Evolutionary conservation across 2,329 filamentous ascomycete species (phyloP).

Genomic region (Metarhizium anisopliae): DNA sequence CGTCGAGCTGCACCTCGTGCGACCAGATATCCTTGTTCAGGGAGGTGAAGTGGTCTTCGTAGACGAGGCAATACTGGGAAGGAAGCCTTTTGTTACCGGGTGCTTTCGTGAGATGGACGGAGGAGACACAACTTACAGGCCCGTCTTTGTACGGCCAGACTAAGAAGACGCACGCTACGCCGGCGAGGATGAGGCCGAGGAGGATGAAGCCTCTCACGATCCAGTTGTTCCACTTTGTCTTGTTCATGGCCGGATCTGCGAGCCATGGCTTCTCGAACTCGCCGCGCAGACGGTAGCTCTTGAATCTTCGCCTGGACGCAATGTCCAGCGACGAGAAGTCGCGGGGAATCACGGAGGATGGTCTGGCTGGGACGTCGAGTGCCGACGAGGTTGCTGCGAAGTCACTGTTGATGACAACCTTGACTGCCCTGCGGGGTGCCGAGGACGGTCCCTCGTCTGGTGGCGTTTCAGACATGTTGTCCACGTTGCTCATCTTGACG

Average conservation of each 20-base stretch:
- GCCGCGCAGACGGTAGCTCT: conserved; percentile 22
- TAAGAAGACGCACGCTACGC: conserved; percentile 22
- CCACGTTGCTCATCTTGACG: not conserved
- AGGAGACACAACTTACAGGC: conserved; percentile 9
- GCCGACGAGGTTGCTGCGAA: conserved; percentile 1
- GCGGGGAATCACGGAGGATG: not conserved
- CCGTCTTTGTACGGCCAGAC: conserved; percentile 16
- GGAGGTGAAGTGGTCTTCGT: conserved; percentile 38
- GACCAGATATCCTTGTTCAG: conserved; percentile 38
- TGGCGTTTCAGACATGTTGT: not conserved
- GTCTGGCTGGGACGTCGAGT: not conserved
- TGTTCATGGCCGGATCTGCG: conserved; percentile 20
- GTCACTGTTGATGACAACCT: not conserved
- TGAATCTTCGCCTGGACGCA: conserved; percentile 15
- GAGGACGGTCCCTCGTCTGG: not conserved
- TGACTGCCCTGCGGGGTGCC: not conserved
- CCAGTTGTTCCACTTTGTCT: conserved; percentile 25
- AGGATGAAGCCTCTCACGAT: conserved; percentile 22
- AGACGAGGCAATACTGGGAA: conserved; percentile 37
- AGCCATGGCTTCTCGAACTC: conserved; percentile 32
- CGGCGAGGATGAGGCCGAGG: conserved; percentile 25
- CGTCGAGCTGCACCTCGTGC: conserved; percentile 36
- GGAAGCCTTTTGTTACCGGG: not conserved
- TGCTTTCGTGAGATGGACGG: not conserved
- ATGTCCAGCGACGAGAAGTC: conserved; percentile 4